phyloP scores from a whole-genome alignment of 176 grass and related monocot species.

The Pontederia paniculata region DNA sequence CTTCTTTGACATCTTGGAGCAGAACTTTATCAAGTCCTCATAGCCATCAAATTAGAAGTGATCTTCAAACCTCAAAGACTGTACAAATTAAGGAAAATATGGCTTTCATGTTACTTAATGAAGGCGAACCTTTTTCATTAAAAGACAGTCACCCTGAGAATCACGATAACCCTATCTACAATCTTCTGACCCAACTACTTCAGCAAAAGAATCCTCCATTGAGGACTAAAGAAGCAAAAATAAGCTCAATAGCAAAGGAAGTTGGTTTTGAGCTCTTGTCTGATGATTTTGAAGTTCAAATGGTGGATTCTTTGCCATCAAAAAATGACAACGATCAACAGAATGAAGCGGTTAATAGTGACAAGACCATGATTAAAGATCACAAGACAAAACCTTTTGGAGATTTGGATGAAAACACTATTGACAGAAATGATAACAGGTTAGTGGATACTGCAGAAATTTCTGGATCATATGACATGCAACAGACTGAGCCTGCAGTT shows the following conservation, averaged over 20 bases:
- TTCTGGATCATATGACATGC: slow-evolving; percentile 23
- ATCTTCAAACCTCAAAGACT: slow-evolving; percentile 43
- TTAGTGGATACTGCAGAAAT: slow-evolving; percentile 19
- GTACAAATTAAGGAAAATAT: slow-evolving; percentile 65
- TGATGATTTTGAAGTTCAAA: slow-evolving; percentile 52
- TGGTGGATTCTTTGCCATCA: slow-evolving; percentile 23
- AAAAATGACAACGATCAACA: slow-evolving; percentile 19
- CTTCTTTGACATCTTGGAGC: slow-evolving; percentile 31
- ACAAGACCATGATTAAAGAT: slow-evolving; percentile 27
- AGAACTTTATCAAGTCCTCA: slow-evolving; percentile 24
- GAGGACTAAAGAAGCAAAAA: slow-evolving; percentile 50
- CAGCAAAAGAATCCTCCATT: slow-evolving; percentile 42
- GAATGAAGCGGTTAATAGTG: slow-evolving; percentile 18
- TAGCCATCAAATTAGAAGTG: slow-evolving; percentile 27
- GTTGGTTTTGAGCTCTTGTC: slow-evolving; percentile 54
- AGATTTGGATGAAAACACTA: slow-evolving; percentile 18
- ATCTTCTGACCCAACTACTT: slow-evolving; percentile 60
- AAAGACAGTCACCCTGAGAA: slow-evolving; percentile 25
- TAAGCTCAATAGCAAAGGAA: slow-evolving; percentile 62
- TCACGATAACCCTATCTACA: slow-evolving; percentile 34
- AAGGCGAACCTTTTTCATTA: slow-evolving; percentile 50
- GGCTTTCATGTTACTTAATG: slow-evolving; percentile 59
- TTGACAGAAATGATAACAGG: slow-evolving; percentile 20
- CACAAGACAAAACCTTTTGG: slow-evolving; percentile 20
- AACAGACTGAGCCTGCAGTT: slow-evolving; percentile 29